Evolutionary conservation across 495 filamentous ascomycete species (phyloP), one percentile per base, ranked within the genome.

Genomic region (Tuber calosporum): DNA sequence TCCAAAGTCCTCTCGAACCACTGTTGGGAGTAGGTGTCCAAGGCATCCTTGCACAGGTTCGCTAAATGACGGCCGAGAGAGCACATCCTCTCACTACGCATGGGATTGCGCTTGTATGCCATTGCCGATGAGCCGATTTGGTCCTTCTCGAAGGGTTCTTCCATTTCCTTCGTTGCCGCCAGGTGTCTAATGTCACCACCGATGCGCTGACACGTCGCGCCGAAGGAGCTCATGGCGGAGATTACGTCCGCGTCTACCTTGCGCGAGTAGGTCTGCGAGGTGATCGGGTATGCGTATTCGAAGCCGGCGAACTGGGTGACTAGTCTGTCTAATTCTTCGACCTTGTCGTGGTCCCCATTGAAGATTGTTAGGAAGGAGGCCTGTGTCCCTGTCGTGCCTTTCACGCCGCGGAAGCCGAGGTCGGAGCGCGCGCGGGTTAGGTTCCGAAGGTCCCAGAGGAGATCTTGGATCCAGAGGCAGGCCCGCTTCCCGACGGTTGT

Each of bases 21-120:
- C 82, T 97, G 94, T 26, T 87, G 86, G 34, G 90, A 85, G 82
- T 91, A 93, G 17, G 94, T 98, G 80, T 92, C 88, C 41, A 89
- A 83, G 72, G 88, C 89, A 78, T 91, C 87, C 77, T 88, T 88
- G 67, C 88, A 87, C 53, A 91, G 84, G 79, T 89, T 91, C 34
- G 83, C 81, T 68, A 94, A 86, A 75, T 90, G 84, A 43, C 92
- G 89, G 45, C 90, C 91, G 17, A 99, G 88, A 30, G 87, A 87
- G 83, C 87, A 92, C 73, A 97, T 88, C 75, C 94, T 87, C 84
- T 99, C 95, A 58, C 86, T 91, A 62, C 94, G 90, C 92, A 96
- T 96, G 22, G 91, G 91, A 83, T 96, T 96, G 68, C 90, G 86
- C 85, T 97, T 97, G 84, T 95, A 98, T 13, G 93, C 93, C 92